Evolutionary conservation across 208 protist species (phyloP).

Genomic region (Crithidia thermophila): DNA sequence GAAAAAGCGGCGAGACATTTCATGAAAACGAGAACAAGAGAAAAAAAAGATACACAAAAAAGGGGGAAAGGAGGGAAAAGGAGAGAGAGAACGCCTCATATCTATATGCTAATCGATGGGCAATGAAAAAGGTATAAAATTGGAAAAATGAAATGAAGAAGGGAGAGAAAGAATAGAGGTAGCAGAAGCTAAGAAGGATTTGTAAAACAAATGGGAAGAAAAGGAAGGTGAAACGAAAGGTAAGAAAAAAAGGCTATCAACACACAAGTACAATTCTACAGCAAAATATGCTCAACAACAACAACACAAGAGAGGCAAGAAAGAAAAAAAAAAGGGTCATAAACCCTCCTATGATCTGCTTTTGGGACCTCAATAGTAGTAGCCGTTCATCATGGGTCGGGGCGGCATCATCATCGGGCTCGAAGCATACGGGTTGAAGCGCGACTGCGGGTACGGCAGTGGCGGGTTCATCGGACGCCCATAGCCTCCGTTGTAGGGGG

Average conservation of each 20-base stretch:
- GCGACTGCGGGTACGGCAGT: neutral
- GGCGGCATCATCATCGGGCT: conserved; percentile 7
- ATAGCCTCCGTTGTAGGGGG: neutral
- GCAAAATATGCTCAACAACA: neutral
- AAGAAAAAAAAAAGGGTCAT: neutral
- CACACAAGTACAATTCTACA: no score
- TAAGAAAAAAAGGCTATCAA: conserved; percentile 17
- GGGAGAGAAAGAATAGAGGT: neutral
- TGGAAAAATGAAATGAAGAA: neutral
- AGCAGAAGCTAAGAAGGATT: conserved; percentile 4
- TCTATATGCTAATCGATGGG: neutral
- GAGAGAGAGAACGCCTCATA: neutral
- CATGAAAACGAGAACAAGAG: no score
- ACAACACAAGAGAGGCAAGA: neutral
- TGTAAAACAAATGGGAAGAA: conserved; percentile 12
- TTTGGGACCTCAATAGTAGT: neutral
- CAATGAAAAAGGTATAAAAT: neutral
- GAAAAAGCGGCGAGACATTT: no score
- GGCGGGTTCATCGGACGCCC: neutral
- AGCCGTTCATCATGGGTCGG: conserved; percentile 3
- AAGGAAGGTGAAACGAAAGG: neutral
- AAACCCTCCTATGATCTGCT: neutral
- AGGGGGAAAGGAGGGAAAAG: neutral
- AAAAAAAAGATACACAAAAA: conserved; percentile 11
- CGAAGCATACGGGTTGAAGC: conserved; percentile 3